Conservation (phyloP, 1,284 basidiomycete genomes). For the Sanghuangporus weigelae region DNA sequence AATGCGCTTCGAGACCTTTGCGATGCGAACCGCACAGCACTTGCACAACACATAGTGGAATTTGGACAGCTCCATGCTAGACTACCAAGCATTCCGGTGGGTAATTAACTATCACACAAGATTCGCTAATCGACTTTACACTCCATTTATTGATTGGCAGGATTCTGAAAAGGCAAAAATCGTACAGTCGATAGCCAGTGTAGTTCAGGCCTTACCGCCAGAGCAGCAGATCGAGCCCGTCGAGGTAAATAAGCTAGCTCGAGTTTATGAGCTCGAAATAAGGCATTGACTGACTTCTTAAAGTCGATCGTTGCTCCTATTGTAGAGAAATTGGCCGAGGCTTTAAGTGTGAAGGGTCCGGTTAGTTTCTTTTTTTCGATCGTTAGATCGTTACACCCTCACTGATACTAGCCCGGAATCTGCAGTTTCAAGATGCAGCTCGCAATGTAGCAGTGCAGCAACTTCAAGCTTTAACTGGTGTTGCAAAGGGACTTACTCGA, state of each 20-base stretch:
- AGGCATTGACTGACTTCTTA: slow-evolving; percentile 5
- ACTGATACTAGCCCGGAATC: slow-evolving; percentile 1
- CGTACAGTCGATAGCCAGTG: slow-evolving; percentile 83
- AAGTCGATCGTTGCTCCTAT: slow-evolving; percentile 76
- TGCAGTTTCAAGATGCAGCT: slow-evolving; percentile 65
- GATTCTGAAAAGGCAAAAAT: slow-evolving; percentile 87
- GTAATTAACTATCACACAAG: slow-evolving; percentile 24
- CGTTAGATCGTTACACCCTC: background rate
- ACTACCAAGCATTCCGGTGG: slow-evolving; percentile 66
- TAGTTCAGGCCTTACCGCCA: slow-evolving; percentile 81
- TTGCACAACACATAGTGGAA: slow-evolving; percentile 77
- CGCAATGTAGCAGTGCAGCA: slow-evolving; percentile 56
- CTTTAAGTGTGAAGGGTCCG: slow-evolving; percentile 46
- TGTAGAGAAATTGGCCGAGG: slow-evolving; percentile 59
- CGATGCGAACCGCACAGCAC: slow-evolving; percentile 75
- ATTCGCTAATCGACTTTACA: slow-evolving; percentile 4
- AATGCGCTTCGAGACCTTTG: slow-evolving; percentile 80
- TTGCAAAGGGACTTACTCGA: slow-evolving; percentile 79
- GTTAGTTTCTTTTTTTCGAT: slow-evolving; percentile 31
- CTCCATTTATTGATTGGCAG: slow-evolving; percentile 30
- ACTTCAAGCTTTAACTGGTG: slow-evolving; percentile 73
- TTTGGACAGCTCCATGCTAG: slow-evolving; percentile 81
- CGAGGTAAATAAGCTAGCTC: slow-evolving; percentile 47
- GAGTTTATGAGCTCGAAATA: background rate
- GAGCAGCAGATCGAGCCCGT: slow-evolving; percentile 72